Conservation (phyloP, 768 basidiomycete species). For the Gautieria morchelliformis region DNA sequence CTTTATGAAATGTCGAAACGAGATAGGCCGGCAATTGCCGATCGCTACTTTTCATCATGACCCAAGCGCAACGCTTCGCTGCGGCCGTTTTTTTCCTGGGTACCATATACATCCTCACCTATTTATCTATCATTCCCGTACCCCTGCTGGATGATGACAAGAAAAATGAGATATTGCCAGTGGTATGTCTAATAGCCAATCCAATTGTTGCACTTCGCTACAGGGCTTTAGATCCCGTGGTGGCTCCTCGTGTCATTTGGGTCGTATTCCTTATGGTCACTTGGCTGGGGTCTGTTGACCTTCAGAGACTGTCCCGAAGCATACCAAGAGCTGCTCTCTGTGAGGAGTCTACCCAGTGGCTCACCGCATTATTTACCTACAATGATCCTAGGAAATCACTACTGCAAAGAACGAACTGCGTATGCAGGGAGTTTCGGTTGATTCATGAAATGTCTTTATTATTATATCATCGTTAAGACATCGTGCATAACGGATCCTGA, state of each 20-base stretch:
- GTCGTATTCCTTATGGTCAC: conserved; percentile 66
- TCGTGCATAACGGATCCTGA: too few species aligned
- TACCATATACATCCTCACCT: conserved; percentile 44
- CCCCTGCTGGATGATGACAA: conserved; percentile 41
- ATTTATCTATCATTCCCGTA: conserved; percentile 44
- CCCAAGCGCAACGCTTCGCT: conserved; percentile 49
- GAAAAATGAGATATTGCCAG: conserved; percentile 44
- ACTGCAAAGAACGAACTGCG: conserved; percentile 50
- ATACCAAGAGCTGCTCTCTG: conserved; percentile 56
- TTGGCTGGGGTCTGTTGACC: conserved; percentile 66
- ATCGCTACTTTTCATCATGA: conserved; percentile 32
- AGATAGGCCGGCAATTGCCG: not conserved
- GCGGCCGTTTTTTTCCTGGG: conserved; percentile 32
- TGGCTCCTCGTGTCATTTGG: conserved; percentile 76
- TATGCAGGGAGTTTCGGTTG: conserved; percentile 50
- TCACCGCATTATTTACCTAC: not conserved
- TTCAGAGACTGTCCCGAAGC: conserved; percentile 76
- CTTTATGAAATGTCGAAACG: not conserved
- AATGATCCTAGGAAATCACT: conserved; percentile 43
- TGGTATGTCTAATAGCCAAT: conserved; percentile 31
- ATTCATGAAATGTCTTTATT: conserved; percentile 22
- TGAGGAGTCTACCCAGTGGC: conserved; percentile 24
- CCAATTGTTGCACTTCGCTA: not conserved
- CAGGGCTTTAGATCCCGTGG: conserved; percentile 54
- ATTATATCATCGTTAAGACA: too few species aligned